Evolutionary conservation across 768 basidiomycete species (phyloP).

Genomic region (Amanita pallidorosea): DNA sequence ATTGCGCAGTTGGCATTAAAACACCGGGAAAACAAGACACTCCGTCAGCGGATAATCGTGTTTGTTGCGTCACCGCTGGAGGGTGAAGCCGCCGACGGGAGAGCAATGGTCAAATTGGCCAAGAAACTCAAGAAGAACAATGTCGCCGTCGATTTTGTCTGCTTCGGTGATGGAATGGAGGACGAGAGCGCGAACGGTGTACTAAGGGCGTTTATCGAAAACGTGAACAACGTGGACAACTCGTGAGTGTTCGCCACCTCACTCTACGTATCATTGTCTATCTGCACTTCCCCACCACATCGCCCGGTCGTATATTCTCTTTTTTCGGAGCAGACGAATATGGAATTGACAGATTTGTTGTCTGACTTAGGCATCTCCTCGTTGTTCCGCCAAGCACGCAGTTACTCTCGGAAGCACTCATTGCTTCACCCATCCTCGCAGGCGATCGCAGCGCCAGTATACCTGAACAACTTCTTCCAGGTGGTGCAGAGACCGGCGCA

Average conservation of each 20-base stretch:
- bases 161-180: conserved; percentile 85
- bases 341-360: conserved; percentile 3
- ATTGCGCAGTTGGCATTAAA: conserved; percentile 95
- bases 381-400: conserved; percentile 67
- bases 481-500: conserved; percentile 30
- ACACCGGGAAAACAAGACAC: conserved; percentile 97
- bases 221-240: conserved; percentile 72
- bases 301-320: not conserved
- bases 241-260: conserved; percentile 42
- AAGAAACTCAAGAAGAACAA: conserved; percentile 99
- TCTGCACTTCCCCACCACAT: not conserved
- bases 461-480: conserved; percentile 46
- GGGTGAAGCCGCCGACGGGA: conserved; percentile 60
- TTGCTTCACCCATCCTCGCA: conserved; percentile 73
- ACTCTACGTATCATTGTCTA: not conserved
- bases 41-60: conserved; percentile 90
- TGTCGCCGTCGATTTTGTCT: conserved; percentile 86
- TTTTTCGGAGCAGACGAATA: not conserved
- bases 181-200: conserved; percentile 15
- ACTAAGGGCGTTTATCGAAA: conserved; percentile 76
- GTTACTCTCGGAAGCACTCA: conserved; percentile 75
- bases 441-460: conserved; percentile 63
- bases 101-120: conserved; percentile 76
- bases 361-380: conserved; percentile 59
- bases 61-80: conserved; percentile 88